Evolutionary conservation across 2,329 filamentous ascomycete genomes (phyloP), one percentile per base, ranked within the genome.

Genomic region (Penicillium sp.): DNA sequence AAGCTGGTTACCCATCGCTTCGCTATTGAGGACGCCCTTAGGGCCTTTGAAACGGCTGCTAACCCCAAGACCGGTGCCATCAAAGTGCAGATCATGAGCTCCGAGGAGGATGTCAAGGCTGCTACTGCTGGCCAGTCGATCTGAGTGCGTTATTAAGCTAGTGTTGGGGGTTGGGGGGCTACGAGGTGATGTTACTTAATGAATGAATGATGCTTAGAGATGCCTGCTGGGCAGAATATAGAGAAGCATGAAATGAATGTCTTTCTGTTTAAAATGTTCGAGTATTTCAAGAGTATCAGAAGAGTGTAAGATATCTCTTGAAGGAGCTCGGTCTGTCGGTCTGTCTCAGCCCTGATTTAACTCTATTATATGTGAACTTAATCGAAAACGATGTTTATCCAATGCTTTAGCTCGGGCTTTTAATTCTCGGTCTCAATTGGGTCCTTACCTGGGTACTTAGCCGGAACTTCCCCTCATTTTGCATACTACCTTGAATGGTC

Each of bases 21-120:
- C 72, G 75, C 78, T 55, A 73, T 97, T 29, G 90, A 95, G 72
- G 85, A 97, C 66, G 89, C 90, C 0, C 70, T 93, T 23, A 81
- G 91, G 71, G 91, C 91, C 6, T 97, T 97, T 69, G 82, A 89
- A 73, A 93, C 87, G 32, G 89, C 90, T 16, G 82, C 86, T 7
- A 83, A 96, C 70, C 85, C 89, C 31, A 89, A 86, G 76, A 95
- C 87, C 42, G 90, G 91, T 6, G 89, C 90, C n/a, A 96, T 97
- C 72, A 97, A 97, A 78, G 90, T 96, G 50, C 86, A 89, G 78
- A 96, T 96, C 63, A 88, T 70, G 66, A 69, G 68, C 51, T 67
- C 62, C 9, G 64, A 65, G 50, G 68, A 69, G 48, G 67, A 70
- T 50, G 62, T 70, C 27, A 61, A 63, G 55, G 61, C 61, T 43